Conservation (phyloP, 2,329 filamentous ascomycete genomes). For the Microsporum ferrugineum region DNA sequence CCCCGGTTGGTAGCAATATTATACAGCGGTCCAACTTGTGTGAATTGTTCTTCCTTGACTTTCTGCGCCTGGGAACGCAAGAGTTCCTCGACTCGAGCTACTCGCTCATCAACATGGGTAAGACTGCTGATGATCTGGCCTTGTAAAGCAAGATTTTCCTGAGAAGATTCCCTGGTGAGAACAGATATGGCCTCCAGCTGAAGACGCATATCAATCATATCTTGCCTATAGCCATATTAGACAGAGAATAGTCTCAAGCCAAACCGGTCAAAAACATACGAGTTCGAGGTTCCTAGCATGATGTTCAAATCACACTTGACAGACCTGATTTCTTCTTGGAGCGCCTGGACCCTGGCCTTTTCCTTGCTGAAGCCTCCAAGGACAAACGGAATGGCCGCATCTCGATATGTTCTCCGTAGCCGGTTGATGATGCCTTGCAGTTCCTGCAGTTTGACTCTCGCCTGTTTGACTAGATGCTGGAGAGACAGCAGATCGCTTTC, state of each 20-base stretch:
- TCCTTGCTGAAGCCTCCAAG: slow-evolving; percentile 10
- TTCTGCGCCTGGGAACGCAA: slow-evolving; percentile 17
- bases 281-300: slow-evolving; percentile 22
- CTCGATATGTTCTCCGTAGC: slow-evolving; percentile 7
- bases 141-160: slow-evolving; percentile 15
- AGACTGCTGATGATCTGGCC: slow-evolving; percentile 17
- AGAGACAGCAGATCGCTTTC: slow-evolving; percentile 9
- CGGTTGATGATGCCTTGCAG: slow-evolving; percentile 17
- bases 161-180: slow-evolving; percentile 11
- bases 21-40: slow-evolving; percentile 19
- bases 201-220: slow-evolving; percentile 18
- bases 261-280: slow-evolving; percentile 10
- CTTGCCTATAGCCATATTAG: slow-evolving; percentile 13
- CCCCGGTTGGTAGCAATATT: slow-evolving; percentile 4
- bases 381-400: not conserved
- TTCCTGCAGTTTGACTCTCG: slow-evolving; percentile 19
- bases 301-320: slow-evolving; percentile 23
- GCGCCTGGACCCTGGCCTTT: slow-evolving; percentile 16
- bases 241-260: not conserved
- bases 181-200: slow-evolving; percentile 19
- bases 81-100: slow-evolving; percentile 21
- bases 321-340: slow-evolving; percentile 20
- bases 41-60: slow-evolving; percentile 17
- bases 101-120: slow-evolving; percentile 19
- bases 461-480: slow-evolving; percentile 19